These are phyloP conservation scores for Macrotyloma uniflorum DNA, from an alignment of 306 rosid species.

Conservation along the genomic window DNA sequence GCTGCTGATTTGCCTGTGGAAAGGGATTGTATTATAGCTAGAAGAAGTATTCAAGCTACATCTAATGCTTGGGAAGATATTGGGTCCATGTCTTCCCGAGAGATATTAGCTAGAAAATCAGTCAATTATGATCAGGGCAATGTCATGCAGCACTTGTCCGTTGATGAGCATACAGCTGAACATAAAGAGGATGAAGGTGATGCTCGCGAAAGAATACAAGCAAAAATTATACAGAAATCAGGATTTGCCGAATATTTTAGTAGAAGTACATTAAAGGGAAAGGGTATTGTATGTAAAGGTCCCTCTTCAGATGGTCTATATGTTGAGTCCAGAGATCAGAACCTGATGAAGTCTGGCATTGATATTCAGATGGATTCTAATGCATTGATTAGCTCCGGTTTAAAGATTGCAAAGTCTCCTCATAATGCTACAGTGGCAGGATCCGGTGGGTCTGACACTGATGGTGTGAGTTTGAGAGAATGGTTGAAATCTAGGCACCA, in stretches of 20 bases:
- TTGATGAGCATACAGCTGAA: slow-evolving; percentile 31
- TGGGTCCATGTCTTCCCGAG: slow-evolving; percentile 48
- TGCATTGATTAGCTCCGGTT: slow-evolving; percentile 34
- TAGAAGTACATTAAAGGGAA: slow-evolving; percentile 69
- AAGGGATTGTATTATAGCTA: slow-evolving; percentile 34
- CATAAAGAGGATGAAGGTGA: slow-evolving; percentile 42
- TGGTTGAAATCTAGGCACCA: slow-evolving; percentile 60
- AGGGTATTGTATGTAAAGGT: slow-evolving; percentile 64
- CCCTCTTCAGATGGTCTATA: slow-evolving; percentile 40
- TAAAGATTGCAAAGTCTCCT: slow-evolving; percentile 41
- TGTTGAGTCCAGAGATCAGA: slow-evolving; percentile 50
- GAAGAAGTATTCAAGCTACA: slow-evolving; percentile 48
- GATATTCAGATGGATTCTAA: slow-evolving; percentile 45
- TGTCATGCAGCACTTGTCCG: slow-evolving; percentile 39
- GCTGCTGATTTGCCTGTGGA: slow-evolving; percentile 60
- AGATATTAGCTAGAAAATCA: slow-evolving; percentile 48
- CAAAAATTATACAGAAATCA: slow-evolving; percentile 67
- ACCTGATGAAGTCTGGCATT: slow-evolving; percentile 46
- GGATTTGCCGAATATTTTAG: slow-evolving; percentile 73
- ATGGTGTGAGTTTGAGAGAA: slow-evolving; percentile 69
- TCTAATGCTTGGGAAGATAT: neutral
- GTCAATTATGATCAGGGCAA: slow-evolving; percentile 44
- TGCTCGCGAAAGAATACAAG: slow-evolving; percentile 52
- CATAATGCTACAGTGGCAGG: slow-evolving; percentile 25
- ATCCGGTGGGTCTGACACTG: slow-evolving; percentile 45